Conservation (phyloP, 2,329 filamentous ascomycete genomes). For the Alternaria gansuensis region DNA sequence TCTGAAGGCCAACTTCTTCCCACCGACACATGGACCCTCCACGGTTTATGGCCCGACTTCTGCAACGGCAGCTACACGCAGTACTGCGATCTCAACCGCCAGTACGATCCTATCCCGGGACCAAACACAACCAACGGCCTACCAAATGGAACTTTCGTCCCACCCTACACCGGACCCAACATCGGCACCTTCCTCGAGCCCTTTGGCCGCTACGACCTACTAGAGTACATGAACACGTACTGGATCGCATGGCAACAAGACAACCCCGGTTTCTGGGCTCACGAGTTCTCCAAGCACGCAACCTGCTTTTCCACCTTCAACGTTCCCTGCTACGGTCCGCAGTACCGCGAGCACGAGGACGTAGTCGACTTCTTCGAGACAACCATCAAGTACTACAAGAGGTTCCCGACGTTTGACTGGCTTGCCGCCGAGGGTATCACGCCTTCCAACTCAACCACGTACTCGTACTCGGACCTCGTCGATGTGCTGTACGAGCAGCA, state of each 20-base stretch:
- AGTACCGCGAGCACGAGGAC: conserved; percentile 65
- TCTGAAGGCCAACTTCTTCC: conserved; percentile 66
- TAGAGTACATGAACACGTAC: conserved; percentile 72
- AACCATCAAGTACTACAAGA: conserved; percentile 65
- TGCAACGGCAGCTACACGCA: conserved; percentile 69
- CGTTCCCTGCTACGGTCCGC: conserved; percentile 69
- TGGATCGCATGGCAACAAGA: conserved; percentile 68
- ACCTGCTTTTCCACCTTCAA: conserved; percentile 75
- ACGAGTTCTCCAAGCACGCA: conserved; percentile 74
- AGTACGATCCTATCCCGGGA: conserved; percentile 69
- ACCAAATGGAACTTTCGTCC: conserved; percentile 62
- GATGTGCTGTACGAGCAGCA: conserved; percentile 60
- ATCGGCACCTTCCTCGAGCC: conserved; percentile 67
- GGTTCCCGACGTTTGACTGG: conserved; percentile 69
- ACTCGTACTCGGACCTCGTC: conserved; percentile 64
- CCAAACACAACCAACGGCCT: conserved; percentile 71
- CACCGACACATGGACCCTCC: conserved; percentile 65
- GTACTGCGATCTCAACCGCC: conserved; percentile 71
- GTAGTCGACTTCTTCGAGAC: conserved; percentile 72
- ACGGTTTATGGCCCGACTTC: conserved; percentile 58
- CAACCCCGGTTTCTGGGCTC: conserved; percentile 70
- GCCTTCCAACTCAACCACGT: conserved; percentile 67
- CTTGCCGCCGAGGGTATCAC: conserved; percentile 63
- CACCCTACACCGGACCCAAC: conserved; percentile 65
- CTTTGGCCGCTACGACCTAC: conserved; percentile 67